A percentile compares a stretch with the other conserved stretches of the same genome.
Evolutionary conservation across 2,329 filamentous ascomycete genomes (phyloP).

Genomic region (Beauveria medogensis): DNA sequence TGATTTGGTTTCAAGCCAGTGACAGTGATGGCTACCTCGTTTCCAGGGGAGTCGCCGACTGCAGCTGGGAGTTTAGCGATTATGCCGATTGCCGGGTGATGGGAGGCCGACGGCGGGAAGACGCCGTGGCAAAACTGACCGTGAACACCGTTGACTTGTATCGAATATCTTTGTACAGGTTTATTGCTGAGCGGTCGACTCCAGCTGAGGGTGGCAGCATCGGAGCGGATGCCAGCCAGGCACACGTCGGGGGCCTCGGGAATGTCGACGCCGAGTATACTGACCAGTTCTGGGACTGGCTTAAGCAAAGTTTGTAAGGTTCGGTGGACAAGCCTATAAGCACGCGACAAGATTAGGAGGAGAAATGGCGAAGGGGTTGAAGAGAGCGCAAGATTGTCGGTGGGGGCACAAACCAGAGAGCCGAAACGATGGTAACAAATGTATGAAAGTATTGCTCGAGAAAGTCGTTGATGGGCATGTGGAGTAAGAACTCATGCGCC

Average conservation of each 20-base stretch:
- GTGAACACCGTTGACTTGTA: constrained; percentile 89
- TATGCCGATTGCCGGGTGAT: neutral
- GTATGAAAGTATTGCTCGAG: constrained; percentile 6
- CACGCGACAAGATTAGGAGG: neutral
- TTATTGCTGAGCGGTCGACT: constrained; percentile 59
- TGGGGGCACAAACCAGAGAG: constrained; percentile 14
- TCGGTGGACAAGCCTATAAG: constrained; percentile 67
- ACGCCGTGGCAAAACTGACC: constrained; percentile 44
- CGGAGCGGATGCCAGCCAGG: constrained; percentile 77
- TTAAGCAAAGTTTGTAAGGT: constrained; percentile 85
- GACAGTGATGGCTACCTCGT: constrained; percentile 64
- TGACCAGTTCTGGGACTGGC: constrained; percentile 82
- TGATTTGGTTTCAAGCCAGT: constrained; percentile 77
- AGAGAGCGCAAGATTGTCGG: constrained; percentile 30
- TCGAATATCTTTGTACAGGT: constrained; percentile 76
- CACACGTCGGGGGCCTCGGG: constrained; percentile 84
- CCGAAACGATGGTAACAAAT: constrained; percentile 14
- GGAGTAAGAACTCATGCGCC: constrained; percentile 14
- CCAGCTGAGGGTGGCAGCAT: constrained; percentile 88
- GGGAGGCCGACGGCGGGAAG: neutral
- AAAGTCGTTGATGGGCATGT: constrained; percentile 17
- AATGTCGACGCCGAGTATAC: constrained; percentile 87
- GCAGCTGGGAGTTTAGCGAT: neutral
- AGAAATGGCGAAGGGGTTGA: constrained; percentile 32
- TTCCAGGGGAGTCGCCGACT: constrained; percentile 71